Evolutionary conservation across 164 flowering plant genomes (phyloP), one percentile per base, ranked within the genome.

Genomic region (Hamamelis virginiana): DNA sequence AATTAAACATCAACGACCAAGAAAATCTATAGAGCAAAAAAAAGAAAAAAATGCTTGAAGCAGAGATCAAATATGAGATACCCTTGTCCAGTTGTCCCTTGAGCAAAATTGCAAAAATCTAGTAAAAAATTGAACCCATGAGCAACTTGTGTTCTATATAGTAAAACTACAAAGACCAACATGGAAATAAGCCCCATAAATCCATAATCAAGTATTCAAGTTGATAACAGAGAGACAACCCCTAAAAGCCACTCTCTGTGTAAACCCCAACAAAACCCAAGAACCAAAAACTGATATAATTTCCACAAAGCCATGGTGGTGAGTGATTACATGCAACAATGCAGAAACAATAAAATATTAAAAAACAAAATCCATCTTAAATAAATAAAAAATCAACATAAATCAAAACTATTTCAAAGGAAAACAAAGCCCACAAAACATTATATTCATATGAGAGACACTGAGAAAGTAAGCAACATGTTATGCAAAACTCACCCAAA

Each of bases 191-290:
- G 70, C 19, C 25, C n/a, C n/a, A n/a, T n/a, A n/a, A n/a, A n/a
- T n/a, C n/a, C 33, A 28, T 14, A 14, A 64, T n/a, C n/a, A n/a
- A n/a, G n/a, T n/a, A n/a, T n/a, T 48, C 72, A 70, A 63, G 27
- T 43, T 43, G 70, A 41, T 28, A 46, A 69, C 53, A 55, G 4
- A 62, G 56, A 57, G 73, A 75, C 82, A 77, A 65, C 15, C 68
- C 76, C 84, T 81, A 74, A 69, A 75, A 79, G 66, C 76, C 73
- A 77, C 81, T 79, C 84, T 76, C 83, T 77, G 68, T 80, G 87
- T 74, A 74, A 77, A 77, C 57, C 65, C 68, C 68, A 77, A 63
- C 84, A 75, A 62, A 75, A 74, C 73, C 81, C 81, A 78, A 80
- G 67, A 68, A 62, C 60, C 41, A 45, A 46, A 18, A 55, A 15